Evolutionary conservation across 2,329 filamentous ascomycete genomes (phyloP), one percentile per base, ranked within the genome.

Genomic region (Fusarium sp.): DNA sequence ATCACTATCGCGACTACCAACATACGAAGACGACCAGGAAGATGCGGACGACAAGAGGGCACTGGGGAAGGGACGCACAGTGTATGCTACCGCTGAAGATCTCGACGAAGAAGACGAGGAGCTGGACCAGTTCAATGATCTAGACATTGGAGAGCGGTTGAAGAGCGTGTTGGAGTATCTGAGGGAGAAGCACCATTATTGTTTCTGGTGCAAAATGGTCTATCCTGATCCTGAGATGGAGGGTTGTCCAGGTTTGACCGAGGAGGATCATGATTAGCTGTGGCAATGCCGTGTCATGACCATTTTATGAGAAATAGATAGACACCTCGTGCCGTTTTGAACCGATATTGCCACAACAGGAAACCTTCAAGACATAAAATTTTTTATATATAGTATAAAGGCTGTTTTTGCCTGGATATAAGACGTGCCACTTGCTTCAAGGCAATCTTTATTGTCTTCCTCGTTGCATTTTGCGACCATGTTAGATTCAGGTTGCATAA

Each of bases 141-240:
- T 96, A 49, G 88, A 91, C 28, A 85, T 90, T 4, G 84, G 84
- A 4, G 92, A 97, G 77, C 89, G 90, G 74, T 83, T 98, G 70
- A 83, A 85, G 14, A 90, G 86, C 75, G 82, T 97, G 20, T 87
- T 98, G 15, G 81, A 84, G 24, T 91, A 93, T 82, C 82, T 99
- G 61, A 89, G 96, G 42, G 85, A 90, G 55, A 88, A 89, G 79
- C 90, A 94, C 79, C 83, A 87, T 49, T 99, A 99, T 81, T 99
- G 96, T 84, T 98, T 98, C 81, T 99, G 95, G 93, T 99, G 96
- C 83, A 98, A 98, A 81, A 93, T 89, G 82, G 86, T 86, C 59
- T 99, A 98, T 81, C 89, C 91, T 1, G 91, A 94, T 78, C 85
- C 84, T 41, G 83, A 85, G 41, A 91, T 98, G 92, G 94, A 96